Evolutionary conservation across 768 basidiomycete species (phyloP).

Genomic region (Rhizopogon roseolus): DNA sequence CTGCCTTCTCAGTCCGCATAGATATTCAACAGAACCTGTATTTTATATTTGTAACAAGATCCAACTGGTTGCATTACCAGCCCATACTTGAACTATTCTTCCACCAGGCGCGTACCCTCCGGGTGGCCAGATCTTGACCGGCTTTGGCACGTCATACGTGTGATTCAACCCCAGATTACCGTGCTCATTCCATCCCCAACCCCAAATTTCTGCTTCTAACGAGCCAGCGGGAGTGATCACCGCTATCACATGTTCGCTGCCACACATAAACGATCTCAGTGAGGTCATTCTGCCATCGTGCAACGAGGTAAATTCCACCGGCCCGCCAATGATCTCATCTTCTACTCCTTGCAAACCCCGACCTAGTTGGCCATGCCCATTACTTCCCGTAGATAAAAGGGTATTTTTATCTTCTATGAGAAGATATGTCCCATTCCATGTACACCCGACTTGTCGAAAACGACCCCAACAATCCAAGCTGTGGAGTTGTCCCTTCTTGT

Average conservation of each 20-base stretch:
- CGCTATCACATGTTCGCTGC: constrained; percentile 80
- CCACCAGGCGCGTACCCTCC: constrained; percentile 4
- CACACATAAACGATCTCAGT: constrained; percentile 47
- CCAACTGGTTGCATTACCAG: constrained; percentile 30
- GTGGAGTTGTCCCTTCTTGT: constrained; percentile 63
- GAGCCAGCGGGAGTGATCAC: constrained; percentile 17
- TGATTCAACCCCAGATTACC: constrained; percentile 80
- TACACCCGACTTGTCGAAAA: constrained; percentile 44
- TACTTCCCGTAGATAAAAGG: constrained; percentile 50
- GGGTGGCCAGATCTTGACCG: constrained; percentile 52
- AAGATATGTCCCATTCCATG: constrained; percentile 79
- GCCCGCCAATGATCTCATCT: neutral
- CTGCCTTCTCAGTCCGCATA: neutral
- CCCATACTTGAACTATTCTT: constrained; percentile 20
- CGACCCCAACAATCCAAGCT: constrained; percentile 24
- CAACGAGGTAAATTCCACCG: constrained; percentile 22
- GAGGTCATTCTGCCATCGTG: constrained; percentile 19
- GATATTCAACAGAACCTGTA: neutral
- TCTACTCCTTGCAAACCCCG: constrained; percentile 14
- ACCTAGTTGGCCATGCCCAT: constrained; percentile 65
- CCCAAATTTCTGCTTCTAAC: constrained; percentile 50
- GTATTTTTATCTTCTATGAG: constrained; percentile 16
- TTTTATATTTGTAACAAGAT: constrained; percentile 19
- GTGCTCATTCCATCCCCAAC: constrained; percentile 99
- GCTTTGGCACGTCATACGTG: constrained; percentile 46